Evolutionary conservation across 768 basidiomycete genomes (phyloP), one percentile per base, ranked within the genome.

Genomic region (Mycena epipterygia): DNA sequence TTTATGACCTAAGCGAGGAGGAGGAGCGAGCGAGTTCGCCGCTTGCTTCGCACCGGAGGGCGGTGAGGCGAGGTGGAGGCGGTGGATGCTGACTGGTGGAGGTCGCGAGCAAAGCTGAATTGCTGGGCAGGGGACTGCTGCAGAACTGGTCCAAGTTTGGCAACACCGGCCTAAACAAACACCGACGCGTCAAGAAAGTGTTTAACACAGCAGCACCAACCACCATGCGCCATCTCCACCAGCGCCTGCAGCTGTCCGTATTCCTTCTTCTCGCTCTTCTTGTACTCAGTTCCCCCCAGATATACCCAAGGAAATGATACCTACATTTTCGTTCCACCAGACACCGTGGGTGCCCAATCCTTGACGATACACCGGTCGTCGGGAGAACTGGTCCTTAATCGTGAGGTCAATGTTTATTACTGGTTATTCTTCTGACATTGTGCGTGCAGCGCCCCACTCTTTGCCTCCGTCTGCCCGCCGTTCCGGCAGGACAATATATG

Each of bases 281-380:
- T 17, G 41, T 56, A 30, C 76, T 79, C 30, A 78, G 57, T 44
- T n/a, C 63, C 56, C 60, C 52, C 72, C 64, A 94, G 93, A 67
- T 94, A 91, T 75, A 86, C 84, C 37, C 89, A 93, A 68, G 89
- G 85, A 73, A 88, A 90, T 80, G 92, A 93, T 80, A 88, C 91
- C 75, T 94, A 94, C 79, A 92, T 90, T 53, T 93, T 95, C 77
- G 87, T 89, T n/a, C 93, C 93, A 14, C 88, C 89, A 71, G 82
- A 84, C 35, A 85, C 88, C 25, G 78, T 81, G 39, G 89, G 88
- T 57, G 88, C 90, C 23, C 90, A 89, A 76, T 90, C 91, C 35
- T 82, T 94, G 81, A 90, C 91, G 33, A 85, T 95, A 75, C 85
- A 92, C 79, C 89, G 93, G 68, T 84, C 88, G 21, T 91, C 92